phyloP scores from a whole-genome alignment of 208 protist genomes.

The Crithidia brevicula region DNA sequence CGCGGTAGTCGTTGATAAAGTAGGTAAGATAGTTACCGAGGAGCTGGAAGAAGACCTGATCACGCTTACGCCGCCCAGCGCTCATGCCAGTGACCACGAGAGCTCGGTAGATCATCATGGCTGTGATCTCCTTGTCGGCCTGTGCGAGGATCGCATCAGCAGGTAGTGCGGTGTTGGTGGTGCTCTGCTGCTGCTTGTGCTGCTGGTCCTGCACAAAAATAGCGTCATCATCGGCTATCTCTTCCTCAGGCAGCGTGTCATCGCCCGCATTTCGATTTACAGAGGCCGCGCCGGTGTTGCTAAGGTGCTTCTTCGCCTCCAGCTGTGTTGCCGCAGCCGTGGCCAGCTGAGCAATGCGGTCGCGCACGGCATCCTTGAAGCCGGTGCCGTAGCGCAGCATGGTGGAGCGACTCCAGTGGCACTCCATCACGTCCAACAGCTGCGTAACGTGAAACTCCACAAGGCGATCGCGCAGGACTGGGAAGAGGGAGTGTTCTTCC shows the following conservation, averaged over 20 bases:
- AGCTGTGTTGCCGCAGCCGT: slow-evolving; percentile 34
- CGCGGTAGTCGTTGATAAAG: slow-evolving; percentile 70
- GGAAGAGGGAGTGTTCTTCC: slow-evolving; percentile 79
- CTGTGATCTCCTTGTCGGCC: slow-evolving; percentile 47
- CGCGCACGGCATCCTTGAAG: slow-evolving; percentile 66
- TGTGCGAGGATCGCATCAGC: slow-evolving; percentile 46
- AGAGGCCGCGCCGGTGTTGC: not conserved
- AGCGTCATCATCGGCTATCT: slow-evolving; percentile 4
- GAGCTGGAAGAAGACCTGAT: slow-evolving; percentile 76
- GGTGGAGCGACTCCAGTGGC: slow-evolving; percentile 71
- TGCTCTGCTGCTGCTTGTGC: slow-evolving; percentile 9
- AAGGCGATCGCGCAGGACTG: slow-evolving; percentile 60
- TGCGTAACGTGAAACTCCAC: slow-evolving; percentile 51
- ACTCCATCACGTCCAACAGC: slow-evolving; percentile 68
- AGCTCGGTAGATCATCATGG: slow-evolving; percentile 49
- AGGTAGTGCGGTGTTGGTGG: not conserved
- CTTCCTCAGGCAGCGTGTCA: not conserved
- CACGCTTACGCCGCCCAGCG: slow-evolving; percentile 66
- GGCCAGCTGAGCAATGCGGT: slow-evolving; percentile 68
- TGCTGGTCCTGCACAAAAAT: slow-evolving; percentile 19
- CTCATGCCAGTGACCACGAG: slow-evolving; percentile 78
- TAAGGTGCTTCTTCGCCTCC: slow-evolving; percentile 10
- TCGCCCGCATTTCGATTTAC: not conserved
- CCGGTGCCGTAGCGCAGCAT: slow-evolving; percentile 67
- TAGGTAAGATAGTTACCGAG: slow-evolving; percentile 63